Percentiles rank a stretch among this genome's conserved stretches.
Evolutionary conservation across 495 filamentous ascomycete genomes (phyloP).

Genomic region (Cercophora sp.): DNA sequence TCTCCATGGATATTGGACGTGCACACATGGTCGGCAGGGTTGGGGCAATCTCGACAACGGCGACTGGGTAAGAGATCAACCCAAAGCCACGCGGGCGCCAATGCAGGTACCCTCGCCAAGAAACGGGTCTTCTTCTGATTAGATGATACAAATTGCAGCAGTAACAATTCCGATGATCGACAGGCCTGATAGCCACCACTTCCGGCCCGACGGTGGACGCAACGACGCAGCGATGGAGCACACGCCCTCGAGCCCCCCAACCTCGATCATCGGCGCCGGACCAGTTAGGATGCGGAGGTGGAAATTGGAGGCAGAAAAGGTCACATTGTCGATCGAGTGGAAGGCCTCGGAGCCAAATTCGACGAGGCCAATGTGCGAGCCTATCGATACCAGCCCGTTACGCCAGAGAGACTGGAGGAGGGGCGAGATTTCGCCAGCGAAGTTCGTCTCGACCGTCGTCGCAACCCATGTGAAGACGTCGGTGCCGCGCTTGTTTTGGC

Average conservation of each 20-base stretch:
- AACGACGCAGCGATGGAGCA: too few relatives aligned
- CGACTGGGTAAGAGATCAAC: background rate
- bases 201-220: too few relatives aligned
- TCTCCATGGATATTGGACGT: too few relatives aligned
- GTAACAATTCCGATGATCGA: conserved; percentile 23
- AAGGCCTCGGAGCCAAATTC: conserved; percentile 27
- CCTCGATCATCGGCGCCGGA: conserved; percentile 15
- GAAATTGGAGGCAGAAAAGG: conserved; percentile 24
- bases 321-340: conserved; percentile 25
- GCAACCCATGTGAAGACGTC: conserved; percentile 27
- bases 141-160: conserved; percentile 17
- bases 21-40: too few relatives aligned
- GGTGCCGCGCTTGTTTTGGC: conserved; percentile 25
- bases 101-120: conserved; percentile 25
- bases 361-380: conserved; percentile 22
- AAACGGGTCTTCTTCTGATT: conserved; percentile 9
- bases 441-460: conserved; percentile 13
- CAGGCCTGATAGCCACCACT: conserved; percentile 16
- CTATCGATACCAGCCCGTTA: conserved; percentile 20
- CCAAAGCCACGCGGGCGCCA: background rate
- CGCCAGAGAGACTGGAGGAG: conserved; percentile 28
- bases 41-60: too few relatives aligned
- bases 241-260: conserved; percentile 1
- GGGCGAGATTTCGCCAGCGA: conserved; percentile 25
- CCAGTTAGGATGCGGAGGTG: conserved; percentile 17